Base-by-base conservation (phyloP, 208 protist species). In the Leishmania tarentolae region DNA sequence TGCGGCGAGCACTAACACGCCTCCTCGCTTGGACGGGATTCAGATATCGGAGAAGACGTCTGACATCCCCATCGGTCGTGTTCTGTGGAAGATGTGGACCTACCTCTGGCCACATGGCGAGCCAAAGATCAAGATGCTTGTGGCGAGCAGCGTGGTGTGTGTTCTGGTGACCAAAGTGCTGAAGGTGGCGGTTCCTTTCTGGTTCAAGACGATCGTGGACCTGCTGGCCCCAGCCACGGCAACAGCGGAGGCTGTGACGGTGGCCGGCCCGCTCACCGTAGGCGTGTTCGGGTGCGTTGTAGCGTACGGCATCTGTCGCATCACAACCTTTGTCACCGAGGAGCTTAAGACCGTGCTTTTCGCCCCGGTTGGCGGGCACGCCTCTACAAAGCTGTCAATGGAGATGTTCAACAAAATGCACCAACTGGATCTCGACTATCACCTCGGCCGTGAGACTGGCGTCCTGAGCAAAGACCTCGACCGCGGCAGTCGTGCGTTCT, bases 291-390 rank as follows among this genome's bases (percentile, higher is more conserved):
- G 91, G 28, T 91, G 92, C 46, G 93, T 98, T 63, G 86, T 90
- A 52, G 95, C 92, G 28, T 98, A 97, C 86, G 95, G 95, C 68
- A 90, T 98, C 79, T 93, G 86, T 70, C 90, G 93, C 70, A 79
- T 94, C 74, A 92, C 88, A 63, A 88, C 87, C 69, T 95, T 92
- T 40, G 68, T 96, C 19, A 86, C 92, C 15, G 93, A 98, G 81
- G 96, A 98, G 84, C 84, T 97, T 65, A 97, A 98, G 84, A 93
- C 92, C 61, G 90, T 95, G 5, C 88, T 98, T 61, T 98, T 98
- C 83, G 94, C 95, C 37, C 94, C 94, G 57, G 95, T 98, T 47
- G 93, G 94, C 47, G 89, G 90, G 61, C 90, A 95, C 73, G 94
- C 95, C 28, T 94, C 95, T 9, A 96, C 93, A 6, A 90, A 88